phyloP scores from a whole-genome alignment of 148 eudicot species.

The Silene uniflora region DNA sequence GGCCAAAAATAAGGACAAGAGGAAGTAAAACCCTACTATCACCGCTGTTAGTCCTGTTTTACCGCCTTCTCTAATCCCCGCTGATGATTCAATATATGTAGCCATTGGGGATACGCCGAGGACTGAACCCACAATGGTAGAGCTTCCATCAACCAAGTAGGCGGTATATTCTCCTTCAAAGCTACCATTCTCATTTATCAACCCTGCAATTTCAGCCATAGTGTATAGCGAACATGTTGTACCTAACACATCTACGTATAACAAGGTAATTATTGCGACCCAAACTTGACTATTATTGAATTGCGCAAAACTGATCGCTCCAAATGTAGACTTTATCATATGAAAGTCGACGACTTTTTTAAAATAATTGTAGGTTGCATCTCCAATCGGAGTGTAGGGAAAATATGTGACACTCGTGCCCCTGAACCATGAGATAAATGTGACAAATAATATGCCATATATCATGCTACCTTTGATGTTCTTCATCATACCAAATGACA shows the following conservation, averaged over 20 bases:
- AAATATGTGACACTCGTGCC: constrained; percentile 63
- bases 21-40: constrained; percentile 61
- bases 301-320: constrained; percentile 61
- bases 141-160: constrained; percentile 74
- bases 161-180: constrained; percentile 76
- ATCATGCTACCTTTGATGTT: constrained; percentile 86
- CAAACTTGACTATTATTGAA: constrained; percentile 60
- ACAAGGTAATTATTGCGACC: constrained; percentile 62
- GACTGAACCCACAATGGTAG: constrained; percentile 63
- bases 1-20: constrained; percentile 54
- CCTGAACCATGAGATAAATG: constrained; percentile 75
- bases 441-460: constrained; percentile 75
- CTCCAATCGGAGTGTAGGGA: constrained; percentile 54
- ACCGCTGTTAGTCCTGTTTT: constrained; percentile 80
- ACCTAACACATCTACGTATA: constrained; percentile 76
- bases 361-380: constrained; percentile 58
- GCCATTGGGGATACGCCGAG: constrained; percentile 74
- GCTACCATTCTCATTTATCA: constrained; percentile 46
- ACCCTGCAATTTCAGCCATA: constrained; percentile 70
- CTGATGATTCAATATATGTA: constrained; percentile 65
- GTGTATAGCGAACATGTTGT: constrained; percentile 88
- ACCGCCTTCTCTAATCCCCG: constrained; percentile 85
- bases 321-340: constrained; percentile 57
- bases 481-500: constrained; percentile 67
- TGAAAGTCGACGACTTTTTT: constrained; percentile 72